phyloP scores from a whole-genome alignment of 306 rosid genomes.

The Cicer pinnatifidum region DNA sequence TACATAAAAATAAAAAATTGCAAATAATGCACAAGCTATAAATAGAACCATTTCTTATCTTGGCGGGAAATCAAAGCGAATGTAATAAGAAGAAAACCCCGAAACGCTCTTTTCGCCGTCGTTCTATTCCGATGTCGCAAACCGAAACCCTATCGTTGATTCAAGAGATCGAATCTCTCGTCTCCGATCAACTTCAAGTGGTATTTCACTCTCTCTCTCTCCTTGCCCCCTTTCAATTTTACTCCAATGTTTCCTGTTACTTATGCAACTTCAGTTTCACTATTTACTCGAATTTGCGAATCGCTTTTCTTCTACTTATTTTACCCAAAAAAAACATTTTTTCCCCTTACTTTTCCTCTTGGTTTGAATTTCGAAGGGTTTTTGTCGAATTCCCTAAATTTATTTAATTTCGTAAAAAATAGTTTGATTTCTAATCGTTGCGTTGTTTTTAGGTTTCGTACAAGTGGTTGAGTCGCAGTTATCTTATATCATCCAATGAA shows the following conservation, averaged over 20 bases:
- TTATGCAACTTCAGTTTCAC: background rate
- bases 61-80: conserved; percentile 53
- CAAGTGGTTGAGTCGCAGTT: conserved; percentile 96
- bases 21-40: background rate
- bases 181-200: conserved; percentile 89
- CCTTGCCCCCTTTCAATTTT: background rate
- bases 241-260: background rate
- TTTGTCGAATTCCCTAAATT: conserved; percentile 13
- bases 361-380: conserved; percentile 7
- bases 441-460: conserved; percentile 76
- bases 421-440: background rate
- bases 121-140: conserved; percentile 47
- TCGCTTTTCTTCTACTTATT: background rate
- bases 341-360: background rate
- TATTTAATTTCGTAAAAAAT: background rate
- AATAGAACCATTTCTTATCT: background rate
- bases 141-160: conserved; percentile 69
- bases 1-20: background rate
- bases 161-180: conserved; percentile 69
- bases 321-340: background rate
- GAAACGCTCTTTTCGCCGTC: conserved; percentile 1
- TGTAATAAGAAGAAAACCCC: conserved; percentile 31
- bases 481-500: conserved; percentile 74
- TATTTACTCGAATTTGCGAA: background rate
- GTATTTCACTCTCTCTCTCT: conserved; percentile 46